Percentiles rank a stretch among this genome's conserved stretches.
phyloP scores from a whole-genome alignment of 1,284 basidiomycete genomes.

The Leccinum pallidistipes region DNA sequence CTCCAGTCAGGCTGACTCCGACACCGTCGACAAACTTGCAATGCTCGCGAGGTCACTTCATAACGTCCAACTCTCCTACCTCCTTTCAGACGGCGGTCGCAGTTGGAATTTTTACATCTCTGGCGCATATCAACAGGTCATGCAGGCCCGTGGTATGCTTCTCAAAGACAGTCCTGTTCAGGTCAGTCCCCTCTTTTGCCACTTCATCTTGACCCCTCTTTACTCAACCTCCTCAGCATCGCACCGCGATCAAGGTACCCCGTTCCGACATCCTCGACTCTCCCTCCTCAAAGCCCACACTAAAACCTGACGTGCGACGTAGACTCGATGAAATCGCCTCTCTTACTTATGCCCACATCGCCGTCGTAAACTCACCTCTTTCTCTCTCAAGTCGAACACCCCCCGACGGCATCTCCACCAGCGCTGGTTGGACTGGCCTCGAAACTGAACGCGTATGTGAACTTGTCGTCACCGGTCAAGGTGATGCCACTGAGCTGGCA shows the following conservation, averaged over 20 bases:
- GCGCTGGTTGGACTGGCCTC: constrained; percentile 80
- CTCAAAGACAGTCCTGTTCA: constrained; percentile 88
- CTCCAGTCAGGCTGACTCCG: constrained; percentile 51
- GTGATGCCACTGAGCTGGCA: constrained; percentile 90
- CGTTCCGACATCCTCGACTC: constrained; percentile 92
- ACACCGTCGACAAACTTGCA: constrained; percentile 80
- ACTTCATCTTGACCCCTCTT: constrained; percentile 14
- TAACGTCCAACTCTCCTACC: constrained; percentile 80
- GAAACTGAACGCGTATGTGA: constrained; percentile 94
- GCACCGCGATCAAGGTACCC: constrained; percentile 84
- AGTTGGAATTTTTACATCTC: constrained; percentile 91
- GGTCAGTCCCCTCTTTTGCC: constrained; percentile 41
- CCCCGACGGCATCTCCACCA: constrained; percentile 70
- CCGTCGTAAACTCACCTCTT: constrained; percentile 81
- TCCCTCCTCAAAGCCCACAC: constrained; percentile 75
- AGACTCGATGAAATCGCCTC: constrained; percentile 92
- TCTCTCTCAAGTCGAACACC: constrained; percentile 70
- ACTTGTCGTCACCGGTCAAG: constrained; percentile 84
- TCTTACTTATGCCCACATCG: constrained; percentile 85
- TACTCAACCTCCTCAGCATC: constrained; percentile 53
- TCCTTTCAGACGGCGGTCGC: constrained; percentile 67
- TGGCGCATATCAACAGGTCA: constrained; percentile 91
- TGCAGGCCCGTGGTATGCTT: constrained; percentile 86
- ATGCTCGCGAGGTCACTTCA: constrained; percentile 80
- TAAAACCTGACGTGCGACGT: constrained; percentile 86